Evolutionary conservation across 805 yeast genomes (phyloP).

Genomic region (Candida multigemmis): DNA sequence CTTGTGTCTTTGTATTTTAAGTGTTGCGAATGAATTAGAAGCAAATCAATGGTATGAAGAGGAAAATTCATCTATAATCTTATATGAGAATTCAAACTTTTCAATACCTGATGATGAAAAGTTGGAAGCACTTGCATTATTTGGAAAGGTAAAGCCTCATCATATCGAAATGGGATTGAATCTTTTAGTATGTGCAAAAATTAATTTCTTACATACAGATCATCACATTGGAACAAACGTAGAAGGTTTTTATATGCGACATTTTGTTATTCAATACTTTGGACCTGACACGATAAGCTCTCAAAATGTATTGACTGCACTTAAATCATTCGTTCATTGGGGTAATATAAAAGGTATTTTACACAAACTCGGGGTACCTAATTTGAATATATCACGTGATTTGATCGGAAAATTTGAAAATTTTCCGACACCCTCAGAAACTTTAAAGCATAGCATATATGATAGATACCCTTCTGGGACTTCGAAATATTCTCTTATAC

Average conservation of each 20-base stretch:
- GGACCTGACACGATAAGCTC: conserved; percentile 31
- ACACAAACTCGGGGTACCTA: conserved; percentile 30
- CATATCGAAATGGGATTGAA: conserved; percentile 35
- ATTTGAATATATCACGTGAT: conserved; percentile 20
- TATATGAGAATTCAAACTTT: conserved; percentile 21
- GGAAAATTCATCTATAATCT: conserved; percentile 32
- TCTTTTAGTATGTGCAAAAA: conserved; percentile 35
- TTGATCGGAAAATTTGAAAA: conserved; percentile 17
- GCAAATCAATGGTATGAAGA: conserved; percentile 40
- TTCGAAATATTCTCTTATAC: conserved; percentile 34
- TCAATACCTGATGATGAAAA: conserved; percentile 16
- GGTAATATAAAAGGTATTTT: conserved; percentile 41
- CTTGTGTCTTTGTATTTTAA: conserved; percentile 38
- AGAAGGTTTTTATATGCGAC: conserved; percentile 35
- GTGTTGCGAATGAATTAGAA: conserved; percentile 42
- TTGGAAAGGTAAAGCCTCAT: conserved; percentile 12
- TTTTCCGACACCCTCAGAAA: conserved; percentile 34
- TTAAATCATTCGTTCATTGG: conserved; percentile 48
- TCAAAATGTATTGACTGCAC: conserved; percentile 34
- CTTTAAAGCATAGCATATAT: conserved; percentile 28
- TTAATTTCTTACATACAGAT: conserved; percentile 47
- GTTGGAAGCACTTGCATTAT: conserved; percentile 25
- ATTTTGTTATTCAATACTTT: conserved; percentile 26
- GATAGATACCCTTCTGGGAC: conserved; percentile 47
- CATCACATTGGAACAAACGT: conserved; percentile 44